Base-by-base conservation (phyloP, 148 eudicot species). In the Limonium bicolor region DNA sequence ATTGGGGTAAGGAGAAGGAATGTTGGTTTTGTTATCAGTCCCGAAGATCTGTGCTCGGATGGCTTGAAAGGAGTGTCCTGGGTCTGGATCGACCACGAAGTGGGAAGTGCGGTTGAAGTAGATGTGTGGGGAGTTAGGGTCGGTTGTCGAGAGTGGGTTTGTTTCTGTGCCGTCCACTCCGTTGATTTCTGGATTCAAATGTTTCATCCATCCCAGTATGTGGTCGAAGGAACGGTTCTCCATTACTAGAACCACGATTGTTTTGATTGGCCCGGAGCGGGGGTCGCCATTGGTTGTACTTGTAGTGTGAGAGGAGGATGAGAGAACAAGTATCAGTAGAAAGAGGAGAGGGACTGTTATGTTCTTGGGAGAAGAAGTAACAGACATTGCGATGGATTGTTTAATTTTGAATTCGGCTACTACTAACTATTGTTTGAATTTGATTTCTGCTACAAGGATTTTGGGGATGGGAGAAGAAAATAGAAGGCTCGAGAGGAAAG, bases 181-280 rank as follows among this genome's bases (percentile, higher is more conserved):
- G 20, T 79, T 46, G 50, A 84, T 84, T 7, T 58, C 23, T 3
- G 76, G 81, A 66, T 76, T 80, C 41, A 84, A 70, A 12, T 55
- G 64, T 64, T 76, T 84, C 81, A 84, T 73, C 81, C 85, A 84
- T 3, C 94, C 94, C 1, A 84, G 37, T 85, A 84, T 83, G 72
- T 83, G 94, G 58, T 83, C 94, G 51, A 83, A 83, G 7, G 94
- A 83, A 4, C 87, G 83, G 56, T 84, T 84, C 33, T 84, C 94
- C 94, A 84, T 84, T 0, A 84, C 94, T 19, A 84, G 36, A 9
- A 84, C 64, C 11, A 80, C 88, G 10, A 84, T 63, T 8, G 68
- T 76, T 50, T 79, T 79, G 17, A 79, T 70, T 7, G 84, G 90
- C 10, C 50, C 37, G 17, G 61, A 20, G 13, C 33, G 15, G 8